A percentile compares a stretch with the other conserved stretches of the same genome.
These are phyloP conservation scores for Maudiozyma turicensis DNA, from an alignment of 805 yeast species.

Conservation along the genomic window DNA sequence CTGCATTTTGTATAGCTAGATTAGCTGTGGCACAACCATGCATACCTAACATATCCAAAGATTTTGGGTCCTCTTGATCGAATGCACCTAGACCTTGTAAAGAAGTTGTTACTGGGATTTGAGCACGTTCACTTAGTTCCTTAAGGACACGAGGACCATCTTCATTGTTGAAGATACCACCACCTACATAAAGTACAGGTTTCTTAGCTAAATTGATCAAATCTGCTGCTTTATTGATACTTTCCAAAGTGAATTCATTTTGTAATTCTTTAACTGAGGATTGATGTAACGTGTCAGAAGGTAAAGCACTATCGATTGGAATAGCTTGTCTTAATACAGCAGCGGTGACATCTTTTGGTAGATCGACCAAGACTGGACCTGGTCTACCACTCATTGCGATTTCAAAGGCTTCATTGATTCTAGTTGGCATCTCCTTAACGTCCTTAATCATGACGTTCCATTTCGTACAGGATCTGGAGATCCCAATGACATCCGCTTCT, in stretches of 20 bases:
- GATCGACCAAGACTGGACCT: slow-evolving; percentile 94
- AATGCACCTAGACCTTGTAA: slow-evolving; percentile 90
- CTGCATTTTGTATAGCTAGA: slow-evolving; percentile 88
- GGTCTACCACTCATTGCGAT: slow-evolving; percentile 95
- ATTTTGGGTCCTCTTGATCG: slow-evolving; percentile 84
- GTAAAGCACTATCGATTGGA: slow-evolving; percentile 70
- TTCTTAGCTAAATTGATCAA: slow-evolving; percentile 74
- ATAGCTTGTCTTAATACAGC: slow-evolving; percentile 78
- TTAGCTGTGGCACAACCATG: slow-evolving; percentile 96
- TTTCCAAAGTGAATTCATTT: slow-evolving; percentile 63
- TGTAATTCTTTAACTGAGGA: slow-evolving; percentile 55
- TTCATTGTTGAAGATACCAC: slow-evolving; percentile 70
- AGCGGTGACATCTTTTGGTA: slow-evolving; percentile 97
- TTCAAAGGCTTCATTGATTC: slow-evolving; percentile 97
- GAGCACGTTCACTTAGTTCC: slow-evolving; percentile 81
- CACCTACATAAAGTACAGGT: slow-evolving; percentile 88
- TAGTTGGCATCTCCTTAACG: slow-evolving; percentile 86
- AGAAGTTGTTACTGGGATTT: slow-evolving; percentile 94
- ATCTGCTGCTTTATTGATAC: slow-evolving; percentile 66
- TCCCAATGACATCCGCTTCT: slow-evolving; percentile 97
- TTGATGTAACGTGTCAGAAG: slow-evolving; percentile 56
- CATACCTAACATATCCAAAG: slow-evolving; percentile 96
- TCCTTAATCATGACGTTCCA: slow-evolving; percentile 98
- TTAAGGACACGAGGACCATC: slow-evolving; percentile 73
- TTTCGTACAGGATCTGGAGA: slow-evolving; percentile 93